Evolutionary conservation across 768 basidiomycete genomes (phyloP).

Genomic region (Auriscalpium orientale): DNA sequence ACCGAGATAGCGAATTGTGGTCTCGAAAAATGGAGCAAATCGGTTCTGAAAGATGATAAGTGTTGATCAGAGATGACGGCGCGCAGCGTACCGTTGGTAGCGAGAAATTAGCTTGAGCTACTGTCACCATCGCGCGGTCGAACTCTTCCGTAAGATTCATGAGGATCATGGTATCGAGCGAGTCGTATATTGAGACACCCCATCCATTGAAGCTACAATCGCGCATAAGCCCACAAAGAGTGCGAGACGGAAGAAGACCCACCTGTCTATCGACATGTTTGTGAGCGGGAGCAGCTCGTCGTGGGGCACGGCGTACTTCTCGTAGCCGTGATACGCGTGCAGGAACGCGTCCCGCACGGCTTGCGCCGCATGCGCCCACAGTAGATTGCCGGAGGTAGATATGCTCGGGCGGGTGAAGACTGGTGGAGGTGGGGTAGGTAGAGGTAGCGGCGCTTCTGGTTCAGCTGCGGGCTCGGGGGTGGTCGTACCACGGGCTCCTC

Average conservation of each 20-base stretch:
- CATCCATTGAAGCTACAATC: constrained; percentile 62
- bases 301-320: constrained; percentile 48
- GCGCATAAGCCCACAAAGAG: no score
- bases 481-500: neutral
- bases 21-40: constrained; percentile 36
- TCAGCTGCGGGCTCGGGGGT: neutral
- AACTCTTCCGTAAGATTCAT: constrained; percentile 72
- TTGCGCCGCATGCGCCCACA: constrained; percentile 47
- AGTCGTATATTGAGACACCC: constrained; percentile 72
- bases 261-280: constrained; percentile 42
- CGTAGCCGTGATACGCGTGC: constrained; percentile 65
- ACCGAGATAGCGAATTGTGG: constrained; percentile 87
- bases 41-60: neutral
- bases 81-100: constrained; percentile 31
- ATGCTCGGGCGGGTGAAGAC: constrained; percentile 10
- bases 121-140: constrained; percentile 47
- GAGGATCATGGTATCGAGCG: constrained; percentile 77
- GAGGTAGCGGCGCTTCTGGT: neutral
- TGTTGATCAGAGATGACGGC: neutral
- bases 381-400: neutral
- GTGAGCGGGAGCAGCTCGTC: constrained; percentile 58
- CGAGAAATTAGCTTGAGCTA: constrained; percentile 41
- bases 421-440: neutral
- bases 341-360: constrained; percentile 55
- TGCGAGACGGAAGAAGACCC: constrained; percentile 9